phyloP scores from a whole-genome alignment of 495 filamentous ascomycete species.

The Sordaria brevicollis region DNA sequence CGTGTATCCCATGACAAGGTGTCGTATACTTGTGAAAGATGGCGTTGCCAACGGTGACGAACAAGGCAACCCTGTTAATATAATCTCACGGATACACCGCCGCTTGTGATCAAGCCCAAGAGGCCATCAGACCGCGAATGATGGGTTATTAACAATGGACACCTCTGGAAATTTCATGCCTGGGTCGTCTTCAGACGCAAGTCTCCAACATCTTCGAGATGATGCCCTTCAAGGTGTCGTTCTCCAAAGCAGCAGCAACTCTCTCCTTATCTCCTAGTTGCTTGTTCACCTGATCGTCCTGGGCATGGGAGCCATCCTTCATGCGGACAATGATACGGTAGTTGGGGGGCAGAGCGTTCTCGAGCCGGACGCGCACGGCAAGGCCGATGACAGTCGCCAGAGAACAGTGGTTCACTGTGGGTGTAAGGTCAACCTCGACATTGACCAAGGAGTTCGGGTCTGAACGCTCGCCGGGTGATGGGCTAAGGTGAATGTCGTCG shows the following conservation, averaged over 20 bases:
- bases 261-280: slow-evolving; percentile 94
- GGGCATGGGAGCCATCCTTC: slow-evolving; percentile 91
- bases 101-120: background rate
- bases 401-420: slow-evolving; percentile 96
- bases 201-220: slow-evolving; percentile 89
- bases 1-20: background rate
- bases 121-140: background rate
- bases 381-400: slow-evolving; percentile 94
- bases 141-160: background rate
- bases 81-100: background rate
- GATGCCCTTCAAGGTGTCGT: slow-evolving; percentile 77
- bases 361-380: slow-evolving; percentile 80
- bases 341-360: slow-evolving; percentile 83
- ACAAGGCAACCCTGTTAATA: background rate
- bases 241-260: slow-evolving; percentile 90
- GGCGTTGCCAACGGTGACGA: background rate
- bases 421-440: slow-evolving; percentile 70
- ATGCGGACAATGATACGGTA: slow-evolving; percentile 89
- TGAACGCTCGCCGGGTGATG: slow-evolving; percentile 42
- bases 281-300: slow-evolving; percentile 90
- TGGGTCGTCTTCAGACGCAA: slow-evolving; percentile 33
- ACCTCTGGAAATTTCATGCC: background rate
- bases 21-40: background rate
- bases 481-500: slow-evolving; percentile 73
- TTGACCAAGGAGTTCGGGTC: slow-evolving; percentile 35